Evolutionary conservation across 2,329 filamentous ascomycete species (phyloP).

Genomic region (Monilinia aucupariae): DNA sequence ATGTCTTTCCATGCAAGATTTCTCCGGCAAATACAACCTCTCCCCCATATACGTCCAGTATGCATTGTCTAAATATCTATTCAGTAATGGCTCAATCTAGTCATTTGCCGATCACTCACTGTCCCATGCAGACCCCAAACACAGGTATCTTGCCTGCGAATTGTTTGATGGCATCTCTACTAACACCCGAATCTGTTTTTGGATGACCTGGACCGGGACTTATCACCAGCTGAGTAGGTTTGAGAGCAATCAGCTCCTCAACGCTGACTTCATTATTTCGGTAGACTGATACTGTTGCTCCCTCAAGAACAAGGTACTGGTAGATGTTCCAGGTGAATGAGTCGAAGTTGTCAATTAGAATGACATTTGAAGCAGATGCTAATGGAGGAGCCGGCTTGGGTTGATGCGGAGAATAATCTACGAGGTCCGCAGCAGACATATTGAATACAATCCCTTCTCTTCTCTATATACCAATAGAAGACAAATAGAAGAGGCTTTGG

Average conservation of each 20-base stretch:
- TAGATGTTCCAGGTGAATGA: slow-evolving; percentile 99
- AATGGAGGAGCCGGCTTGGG: slow-evolving; percentile 68
- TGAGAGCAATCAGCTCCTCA: slow-evolving; percentile 73
- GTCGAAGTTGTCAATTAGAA: slow-evolving; percentile 98
- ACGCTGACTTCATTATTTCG: slow-evolving; percentile 89
- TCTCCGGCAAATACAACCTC: slow-evolving; percentile 89
- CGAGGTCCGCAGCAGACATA: slow-evolving; percentile 45
- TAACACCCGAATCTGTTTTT: slow-evolving; percentile 83
- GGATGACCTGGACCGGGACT: slow-evolving; percentile 95
- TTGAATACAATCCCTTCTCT: slow-evolving; percentile 8
- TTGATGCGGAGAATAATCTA: slow-evolving; percentile 84
- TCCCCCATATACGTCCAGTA: slow-evolving; percentile 89
- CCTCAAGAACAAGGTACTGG: slow-evolving; percentile 95
- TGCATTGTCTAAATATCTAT: slow-evolving; percentile 67
- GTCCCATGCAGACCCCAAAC: slow-evolving; percentile 97
- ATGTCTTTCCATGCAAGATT: slow-evolving; percentile 96
- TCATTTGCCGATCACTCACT: slow-evolving; percentile 51
- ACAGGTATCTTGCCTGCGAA: slow-evolving; percentile 94
- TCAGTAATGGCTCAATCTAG: not conserved
- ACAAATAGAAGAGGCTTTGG: not conserved
- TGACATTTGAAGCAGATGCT: slow-evolving; percentile 77
- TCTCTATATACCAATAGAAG: not conserved
- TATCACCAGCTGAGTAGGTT: slow-evolving; percentile 89
- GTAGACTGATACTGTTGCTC: slow-evolving; percentile 81
- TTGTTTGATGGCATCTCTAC: slow-evolving; percentile 81